Percentiles rank a stretch among this genome's conserved stretches.
Evolutionary conservation across 495 filamentous ascomycete species (phyloP).

Genomic region (Penicillium riverlandense): DNA sequence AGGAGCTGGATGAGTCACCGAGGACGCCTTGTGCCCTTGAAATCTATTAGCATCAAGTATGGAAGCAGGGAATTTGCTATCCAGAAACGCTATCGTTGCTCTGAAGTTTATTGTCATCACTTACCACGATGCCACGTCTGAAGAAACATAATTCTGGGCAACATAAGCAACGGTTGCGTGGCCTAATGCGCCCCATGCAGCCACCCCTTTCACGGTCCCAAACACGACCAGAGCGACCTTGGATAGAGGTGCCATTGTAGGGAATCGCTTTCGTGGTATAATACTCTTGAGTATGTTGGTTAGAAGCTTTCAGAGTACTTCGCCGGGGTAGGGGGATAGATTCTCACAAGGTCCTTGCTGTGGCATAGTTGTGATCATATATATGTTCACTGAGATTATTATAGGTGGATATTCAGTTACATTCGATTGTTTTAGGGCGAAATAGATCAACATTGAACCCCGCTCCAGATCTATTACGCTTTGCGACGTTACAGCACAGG

Average conservation of each 20-base stretch:
- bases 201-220: conserved; percentile 6
- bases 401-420: neutral
- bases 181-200: conserved; percentile 51
- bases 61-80: too few species aligned
- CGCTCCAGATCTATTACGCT: neutral
- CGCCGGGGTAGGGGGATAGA: too few species aligned
- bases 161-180: conserved; percentile 57
- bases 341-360: too few species aligned
- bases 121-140: conserved; percentile 33
- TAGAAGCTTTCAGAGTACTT: too few species aligned
- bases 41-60: conserved; percentile 1
- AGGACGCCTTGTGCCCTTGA: conserved; percentile 17
- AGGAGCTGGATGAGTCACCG: conserved; percentile 37
- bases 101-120: neutral
- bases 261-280: neutral
- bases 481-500: neutral
- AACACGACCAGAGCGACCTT: conserved; percentile 8
- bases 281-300: neutral
- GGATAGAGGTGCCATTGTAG: conserved; percentile 5
- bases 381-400: neutral
- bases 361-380: neutral
- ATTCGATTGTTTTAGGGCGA: neutral
- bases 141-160: conserved; percentile 44
- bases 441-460: too few species aligned
- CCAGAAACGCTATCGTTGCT: too few species aligned